Conservation (phyloP, 192 early-diverging fungal genomes). For the Mortierella antarctica region DNA sequence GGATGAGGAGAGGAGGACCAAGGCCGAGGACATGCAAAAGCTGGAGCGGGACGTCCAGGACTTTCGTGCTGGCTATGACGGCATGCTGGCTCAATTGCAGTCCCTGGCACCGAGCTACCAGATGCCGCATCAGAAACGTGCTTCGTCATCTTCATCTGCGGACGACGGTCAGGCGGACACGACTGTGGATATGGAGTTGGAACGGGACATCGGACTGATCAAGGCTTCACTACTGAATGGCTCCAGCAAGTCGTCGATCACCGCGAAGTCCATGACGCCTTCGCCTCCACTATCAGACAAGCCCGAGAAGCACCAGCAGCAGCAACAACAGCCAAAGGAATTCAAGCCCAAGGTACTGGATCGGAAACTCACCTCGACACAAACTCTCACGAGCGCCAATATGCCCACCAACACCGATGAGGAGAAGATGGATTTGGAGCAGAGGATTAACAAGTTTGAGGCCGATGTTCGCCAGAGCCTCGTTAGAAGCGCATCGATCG, state of each 20-base stretch:
- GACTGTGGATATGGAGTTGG: conserved; percentile 37
- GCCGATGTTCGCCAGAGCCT: conserved; percentile 49
- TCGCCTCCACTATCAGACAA: conserved; percentile 20
- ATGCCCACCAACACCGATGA: conserved; percentile 6
- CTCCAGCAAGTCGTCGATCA: not conserved
- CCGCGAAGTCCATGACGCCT: conserved; percentile 13
- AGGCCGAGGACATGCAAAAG: conserved; percentile 44
- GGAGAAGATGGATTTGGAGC: conserved; percentile 43
- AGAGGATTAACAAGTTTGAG: conserved; percentile 46
- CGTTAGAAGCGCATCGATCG: conserved; percentile 25
- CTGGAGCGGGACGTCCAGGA: conserved; percentile 40
- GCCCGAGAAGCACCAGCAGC: too few species aligned
- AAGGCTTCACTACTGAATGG: conserved; percentile 20
- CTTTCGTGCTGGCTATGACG: conserved; percentile 34
- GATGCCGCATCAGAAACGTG: conserved; percentile 23
- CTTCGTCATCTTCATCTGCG: conserved; percentile 34
- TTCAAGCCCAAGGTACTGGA: conserved; percentile 27
- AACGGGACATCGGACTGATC: conserved; percentile 26
- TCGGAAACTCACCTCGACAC: conserved; percentile 39
- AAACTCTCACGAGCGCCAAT: conserved; percentile 37
- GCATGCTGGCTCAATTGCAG: conserved; percentile 33
- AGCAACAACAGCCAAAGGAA: conserved; percentile 6
- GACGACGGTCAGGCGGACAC: conserved; percentile 46
- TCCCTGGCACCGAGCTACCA: conserved; percentile 5
- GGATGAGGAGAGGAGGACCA: conserved; percentile 36